Conservation (phyloP, 768 basidiomycete genomes). For the Guyanaporus albipodus region DNA sequence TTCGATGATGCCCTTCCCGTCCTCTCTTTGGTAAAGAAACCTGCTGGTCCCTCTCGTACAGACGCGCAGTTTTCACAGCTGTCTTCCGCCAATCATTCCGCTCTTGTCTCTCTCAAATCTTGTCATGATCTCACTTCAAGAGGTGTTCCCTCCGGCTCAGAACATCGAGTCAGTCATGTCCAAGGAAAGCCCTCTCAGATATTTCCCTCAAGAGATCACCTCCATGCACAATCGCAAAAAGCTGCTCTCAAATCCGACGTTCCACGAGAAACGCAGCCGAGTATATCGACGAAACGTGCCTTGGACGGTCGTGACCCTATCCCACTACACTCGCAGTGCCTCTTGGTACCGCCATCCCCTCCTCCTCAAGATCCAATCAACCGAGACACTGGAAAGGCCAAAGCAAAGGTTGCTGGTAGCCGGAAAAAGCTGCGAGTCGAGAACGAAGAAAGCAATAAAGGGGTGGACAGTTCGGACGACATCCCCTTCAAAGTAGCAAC, state of each 20-base stretch:
- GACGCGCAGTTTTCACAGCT: background rate
- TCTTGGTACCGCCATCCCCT: conserved; percentile 68
- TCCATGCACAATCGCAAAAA: background rate
- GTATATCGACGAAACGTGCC: conserved; percentile 42
- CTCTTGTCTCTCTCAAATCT: conserved; percentile 1
- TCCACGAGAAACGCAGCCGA: conserved; percentile 13
- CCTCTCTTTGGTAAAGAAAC: conserved; percentile 17
- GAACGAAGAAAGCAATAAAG: conserved; percentile 28
- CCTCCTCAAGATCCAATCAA: conserved; percentile 39
- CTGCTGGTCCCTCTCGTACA: background rate
- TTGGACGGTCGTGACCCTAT: conserved; percentile 32
- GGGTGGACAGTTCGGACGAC: conserved; percentile 17
- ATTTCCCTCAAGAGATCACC: conserved; percentile 11
- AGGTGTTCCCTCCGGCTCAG: background rate
- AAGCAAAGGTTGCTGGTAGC: conserved; percentile 30
- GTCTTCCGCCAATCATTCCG: background rate
- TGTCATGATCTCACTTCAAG: conserved; percentile 3
- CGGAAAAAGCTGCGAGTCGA: conserved; percentile 52
- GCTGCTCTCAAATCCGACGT: background rate
- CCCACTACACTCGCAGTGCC: conserved; percentile 18
- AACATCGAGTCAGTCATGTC: background rate
- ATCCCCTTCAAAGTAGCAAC: conserved; percentile 21
- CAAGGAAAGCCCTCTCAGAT: conserved; percentile 7
- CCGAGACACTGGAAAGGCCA: conserved; percentile 38
- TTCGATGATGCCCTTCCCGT: conserved; percentile 52